A percentile compares a stretch with the other conserved stretches of the same genome.
These are phyloP conservation scores for Coprinellus aureogranulatus DNA, from an alignment of 768 basidiomycete species.

Conservation along the genomic window DNA sequence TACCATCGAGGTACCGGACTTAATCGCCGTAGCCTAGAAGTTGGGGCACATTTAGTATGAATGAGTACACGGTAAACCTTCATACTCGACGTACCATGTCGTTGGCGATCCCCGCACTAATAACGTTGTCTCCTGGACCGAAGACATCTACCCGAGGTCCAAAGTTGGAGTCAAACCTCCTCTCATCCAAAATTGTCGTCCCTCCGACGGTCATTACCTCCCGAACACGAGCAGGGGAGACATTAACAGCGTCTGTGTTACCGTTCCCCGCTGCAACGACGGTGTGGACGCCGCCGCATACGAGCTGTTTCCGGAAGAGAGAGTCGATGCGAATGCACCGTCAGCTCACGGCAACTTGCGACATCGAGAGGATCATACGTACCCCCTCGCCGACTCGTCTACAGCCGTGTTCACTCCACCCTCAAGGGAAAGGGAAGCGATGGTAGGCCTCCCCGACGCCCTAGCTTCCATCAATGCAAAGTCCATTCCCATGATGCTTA, in stretches of 20 bases:
- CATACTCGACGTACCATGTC: slow-evolving; percentile 14
- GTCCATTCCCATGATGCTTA: slow-evolving; percentile 30
- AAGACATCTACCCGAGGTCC: slow-evolving; percentile 32
- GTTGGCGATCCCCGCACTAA: slow-evolving; percentile 11
- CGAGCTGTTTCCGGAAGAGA: too few species aligned
- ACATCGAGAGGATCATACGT: too few species aligned
- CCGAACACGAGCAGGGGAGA: slow-evolving; percentile 27
- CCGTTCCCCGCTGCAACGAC: slow-evolving; percentile 28
- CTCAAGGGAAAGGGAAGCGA: slow-evolving; percentile 96
- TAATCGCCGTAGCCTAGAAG: slow-evolving; percentile 19
- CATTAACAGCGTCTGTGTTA: slow-evolving; percentile 19
- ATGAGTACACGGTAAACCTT: neutral
- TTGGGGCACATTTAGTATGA: neutral
- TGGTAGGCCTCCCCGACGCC: slow-evolving; percentile 41
- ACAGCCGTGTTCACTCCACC: slow-evolving; percentile 88
- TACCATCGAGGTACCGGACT: slow-evolving; percentile 28
- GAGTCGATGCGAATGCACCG: too few species aligned
- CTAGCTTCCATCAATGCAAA: slow-evolving; percentile 23
- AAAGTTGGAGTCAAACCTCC: slow-evolving; percentile 32
- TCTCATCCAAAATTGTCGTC: slow-evolving; percentile 22
- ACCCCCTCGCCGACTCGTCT: slow-evolving; percentile 87
- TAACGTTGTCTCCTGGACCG: slow-evolving; percentile 26
- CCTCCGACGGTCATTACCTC: slow-evolving; percentile 33
- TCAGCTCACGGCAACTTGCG: too few species aligned
- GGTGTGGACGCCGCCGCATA: slow-evolving; percentile 26